A percentile compares a stretch with the other conserved stretches of the same genome.
Evolutionary conservation across 2,329 filamentous ascomycete species (phyloP).

Genomic region (Xylariaceae sp.): DNA sequence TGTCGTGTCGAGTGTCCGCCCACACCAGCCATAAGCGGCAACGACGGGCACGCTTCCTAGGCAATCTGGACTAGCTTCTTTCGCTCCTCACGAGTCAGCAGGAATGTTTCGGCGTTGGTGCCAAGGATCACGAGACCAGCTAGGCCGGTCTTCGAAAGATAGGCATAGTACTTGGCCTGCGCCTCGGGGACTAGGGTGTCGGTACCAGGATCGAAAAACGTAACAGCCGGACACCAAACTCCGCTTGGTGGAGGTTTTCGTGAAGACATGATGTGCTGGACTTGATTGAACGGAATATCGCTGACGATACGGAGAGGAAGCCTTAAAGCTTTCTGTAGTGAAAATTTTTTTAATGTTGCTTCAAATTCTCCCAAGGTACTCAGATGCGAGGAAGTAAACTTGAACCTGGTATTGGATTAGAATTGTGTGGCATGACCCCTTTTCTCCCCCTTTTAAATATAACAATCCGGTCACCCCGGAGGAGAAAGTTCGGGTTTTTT

Average conservation of each 20-base stretch:
- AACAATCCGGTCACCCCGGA: too few species aligned
- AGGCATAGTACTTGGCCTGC: conserved; percentile 53
- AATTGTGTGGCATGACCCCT: too few species aligned
- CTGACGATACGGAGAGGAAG: too few species aligned
- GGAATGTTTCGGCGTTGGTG: conserved; percentile 45
- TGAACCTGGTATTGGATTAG: too few species aligned
- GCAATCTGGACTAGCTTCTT: conserved; percentile 59
- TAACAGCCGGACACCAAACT: conserved; percentile 56
- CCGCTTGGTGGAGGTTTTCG: conserved; percentile 38
- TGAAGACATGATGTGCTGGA: conserved; percentile 32
- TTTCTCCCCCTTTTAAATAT: too few species aligned
- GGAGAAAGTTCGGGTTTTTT: too few species aligned
- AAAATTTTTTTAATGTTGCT: too few species aligned
- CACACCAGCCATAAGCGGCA: conserved; percentile 66
- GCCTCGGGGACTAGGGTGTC: conserved; percentile 49
- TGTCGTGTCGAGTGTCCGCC: conserved; percentile 65
- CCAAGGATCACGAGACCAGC: conserved; percentile 39
- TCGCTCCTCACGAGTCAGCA: conserved; percentile 61
- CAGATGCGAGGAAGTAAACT: too few species aligned
- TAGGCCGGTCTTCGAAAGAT: conserved; percentile 45
- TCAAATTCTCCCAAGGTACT: too few species aligned
- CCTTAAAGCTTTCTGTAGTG: too few species aligned
- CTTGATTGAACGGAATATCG: too few species aligned
- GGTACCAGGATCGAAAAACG: conserved; percentile 53
- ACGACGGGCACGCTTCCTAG: conserved; percentile 54